phyloP scores from a whole-genome alignment of 306 rosid species.

The Rosa lucieae region DNA sequence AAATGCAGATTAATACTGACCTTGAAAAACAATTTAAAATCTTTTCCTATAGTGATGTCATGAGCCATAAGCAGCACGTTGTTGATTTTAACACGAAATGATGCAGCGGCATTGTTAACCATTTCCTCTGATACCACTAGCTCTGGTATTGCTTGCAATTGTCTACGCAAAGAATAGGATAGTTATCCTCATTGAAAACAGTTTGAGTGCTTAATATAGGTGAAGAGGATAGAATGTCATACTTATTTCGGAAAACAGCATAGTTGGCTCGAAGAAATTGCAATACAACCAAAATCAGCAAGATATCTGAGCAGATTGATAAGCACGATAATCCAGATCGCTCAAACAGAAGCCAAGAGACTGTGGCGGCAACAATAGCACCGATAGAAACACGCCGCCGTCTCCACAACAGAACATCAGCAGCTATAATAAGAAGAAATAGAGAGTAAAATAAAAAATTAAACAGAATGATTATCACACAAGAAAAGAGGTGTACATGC shows the following conservation, averaged over 20 bases:
- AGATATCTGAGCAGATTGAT: conserved; percentile 83
- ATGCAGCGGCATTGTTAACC: conserved; percentile 86
- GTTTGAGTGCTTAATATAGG: conserved; percentile 9
- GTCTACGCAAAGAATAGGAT: conserved; percentile 51
- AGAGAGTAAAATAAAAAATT: conserved; percentile 11
- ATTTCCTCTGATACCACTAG: conserved; percentile 92
- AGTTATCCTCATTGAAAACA: conserved; percentile 14
- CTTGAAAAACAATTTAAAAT: conserved; percentile 83
- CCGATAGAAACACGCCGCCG: conserved; percentile 64
- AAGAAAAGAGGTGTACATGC: background rate
- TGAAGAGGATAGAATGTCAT: conserved; percentile 26
- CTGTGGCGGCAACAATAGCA: conserved; percentile 64
- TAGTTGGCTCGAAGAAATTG: conserved; percentile 73
- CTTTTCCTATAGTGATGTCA: conserved; percentile 91
- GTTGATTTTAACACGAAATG: conserved; percentile 86
- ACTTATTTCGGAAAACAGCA: conserved; percentile 67
- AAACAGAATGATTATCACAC: conserved; percentile 2
- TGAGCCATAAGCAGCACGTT: conserved; percentile 84
- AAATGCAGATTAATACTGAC: conserved; percentile 43
- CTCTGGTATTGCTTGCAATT: conserved; percentile 62
- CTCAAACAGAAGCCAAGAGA: conserved; percentile 71
- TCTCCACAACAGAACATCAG: conserved; percentile 85
- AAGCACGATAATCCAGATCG: conserved; percentile 64
- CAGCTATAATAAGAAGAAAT: conserved; percentile 44
- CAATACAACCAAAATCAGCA: conserved; percentile 73